Conservation (phyloP, 2,329 filamentous ascomycete species). For the Arthrobotrys sphaeroides region DNA sequence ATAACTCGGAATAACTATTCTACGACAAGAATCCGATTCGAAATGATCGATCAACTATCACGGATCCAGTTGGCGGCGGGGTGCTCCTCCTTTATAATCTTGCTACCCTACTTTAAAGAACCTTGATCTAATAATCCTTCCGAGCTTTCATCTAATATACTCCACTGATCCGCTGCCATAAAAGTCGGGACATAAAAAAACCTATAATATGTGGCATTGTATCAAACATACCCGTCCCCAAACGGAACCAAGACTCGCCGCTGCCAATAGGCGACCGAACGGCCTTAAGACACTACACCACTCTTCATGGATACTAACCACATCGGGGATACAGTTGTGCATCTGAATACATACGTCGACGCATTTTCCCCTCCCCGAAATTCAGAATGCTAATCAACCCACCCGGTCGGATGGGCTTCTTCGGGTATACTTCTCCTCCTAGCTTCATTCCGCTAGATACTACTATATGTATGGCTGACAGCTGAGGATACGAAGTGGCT, state of each 20-base stretch:
- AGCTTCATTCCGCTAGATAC: neutral
- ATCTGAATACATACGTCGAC: neutral
- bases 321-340: neutral
- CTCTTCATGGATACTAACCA: neutral
- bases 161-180: constrained; percentile 18
- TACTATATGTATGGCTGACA: constrained; percentile 4
- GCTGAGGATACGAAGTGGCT: constrained; percentile 12
- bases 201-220: neutral
- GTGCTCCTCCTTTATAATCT: constrained; percentile 13
- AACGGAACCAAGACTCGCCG: neutral
- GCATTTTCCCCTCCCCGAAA: neutral
- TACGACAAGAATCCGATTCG: neutral
- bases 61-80: constrained; percentile 1
- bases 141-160: neutral
- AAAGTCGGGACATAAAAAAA: neutral
- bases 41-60: constrained; percentile 7
- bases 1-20: neutral
- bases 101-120: neutral
- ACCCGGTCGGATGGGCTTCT: constrained; percentile 7
- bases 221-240: neutral
- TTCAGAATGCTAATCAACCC: neutral
- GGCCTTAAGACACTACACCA: neutral
- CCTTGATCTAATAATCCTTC: neutral
- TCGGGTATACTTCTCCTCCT: constrained; percentile 13
- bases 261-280: constrained; percentile 3